Base-by-base conservation (phyloP, 2,329 filamentous ascomycete genomes). In the Podosphaera fusca region DNA sequence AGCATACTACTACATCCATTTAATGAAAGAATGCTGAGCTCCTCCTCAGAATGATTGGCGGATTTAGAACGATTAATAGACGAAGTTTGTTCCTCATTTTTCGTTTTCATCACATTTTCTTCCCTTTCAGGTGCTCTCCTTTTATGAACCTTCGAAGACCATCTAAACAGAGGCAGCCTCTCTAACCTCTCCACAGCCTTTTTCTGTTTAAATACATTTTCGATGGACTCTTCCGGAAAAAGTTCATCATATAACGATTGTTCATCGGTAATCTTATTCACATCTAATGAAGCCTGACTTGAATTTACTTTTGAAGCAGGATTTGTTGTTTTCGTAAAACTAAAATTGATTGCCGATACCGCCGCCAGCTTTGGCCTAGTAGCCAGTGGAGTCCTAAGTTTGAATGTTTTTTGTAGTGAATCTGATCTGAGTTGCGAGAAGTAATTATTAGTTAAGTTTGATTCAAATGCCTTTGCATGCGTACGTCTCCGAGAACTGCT, bases 1-100 rank as follows among this genome's bases (percentile, higher is more conserved):
- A 89, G 73, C 29, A 76, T 74, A 58, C 74, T 74, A 63, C 77
- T 79, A 5, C 78, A 74, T 45, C 78, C 75, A 29, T 72, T 72
- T 42, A 88, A 69, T 47, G 81, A 71, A 46, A 89, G 72, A 29
- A 68, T 60, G 35, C 59, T 52, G 7, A 36, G 38, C 6, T 56
- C 42, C 21, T 59, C 55, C 36, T 54, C 14, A 35, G 14, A 14
- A 53, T 12, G 14, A n/a, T 14, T 33, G 33, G 14, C 7, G 14
- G 33, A 33, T 8, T 33, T 34, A 6, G 21, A 10, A 31, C 6
- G 30, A 33, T 9, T 33, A 34, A 33, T 3, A 33, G 29, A 9
- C 31, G 29, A 8, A 33, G 29, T 10, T 14, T 33, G 9, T 31
- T 30, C 7, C 10, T 30, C 14, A 12, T 12, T 12, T 30, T 2